Percentiles rank a stretch among this genome's conserved stretches.
phyloP scores from a whole-genome alignment of 495 filamentous ascomycete genomes.

The Penicillium paradoxum region DNA sequence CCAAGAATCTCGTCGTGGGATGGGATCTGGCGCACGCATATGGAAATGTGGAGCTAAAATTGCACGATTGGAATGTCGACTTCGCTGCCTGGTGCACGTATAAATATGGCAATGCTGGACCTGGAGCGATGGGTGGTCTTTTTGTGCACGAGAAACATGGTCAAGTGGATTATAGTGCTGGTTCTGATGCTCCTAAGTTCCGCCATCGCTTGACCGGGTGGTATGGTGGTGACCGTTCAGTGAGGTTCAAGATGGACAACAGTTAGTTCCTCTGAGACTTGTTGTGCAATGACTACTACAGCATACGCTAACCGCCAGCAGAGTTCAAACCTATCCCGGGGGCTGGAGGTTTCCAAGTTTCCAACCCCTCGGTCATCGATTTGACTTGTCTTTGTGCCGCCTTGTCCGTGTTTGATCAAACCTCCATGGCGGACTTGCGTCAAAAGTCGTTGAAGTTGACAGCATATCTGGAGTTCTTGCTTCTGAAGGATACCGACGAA shows the following conservation, averaged over 20 bases:
- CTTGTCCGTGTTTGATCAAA: slow-evolving; percentile 70
- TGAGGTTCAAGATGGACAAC: slow-evolving; percentile 76
- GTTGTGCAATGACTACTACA: background rate
- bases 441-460: slow-evolving; percentile 74
- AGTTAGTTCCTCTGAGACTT: slow-evolving; percentile 25
- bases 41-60: slow-evolving; percentile 76
- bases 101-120: slow-evolving; percentile 92
- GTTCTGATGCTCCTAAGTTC: slow-evolving; percentile 43
- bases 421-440: slow-evolving; percentile 63
- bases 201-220: slow-evolving; percentile 68
- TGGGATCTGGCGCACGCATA: slow-evolving; percentile 96
- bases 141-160: slow-evolving; percentile 81
- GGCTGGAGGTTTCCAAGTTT: slow-evolving; percentile 57
- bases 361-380: slow-evolving; percentile 57
- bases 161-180: slow-evolving; percentile 43
- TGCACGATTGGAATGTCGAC: slow-evolving; percentile 93
- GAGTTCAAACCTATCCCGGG: slow-evolving; percentile 69
- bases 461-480: slow-evolving; percentile 68
- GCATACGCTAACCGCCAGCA: slow-evolving; percentile 16
- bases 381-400: slow-evolving; percentile 63
- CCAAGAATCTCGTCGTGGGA: slow-evolving; percentile 70
- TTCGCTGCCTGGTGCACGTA: slow-evolving; percentile 95
- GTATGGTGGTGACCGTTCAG: slow-evolving; percentile 80
- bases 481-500: slow-evolving; percentile 46
- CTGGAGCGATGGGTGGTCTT: slow-evolving; percentile 77